Evolutionary conservation across 1,284 basidiomycete genomes (phyloP).

Genomic region (Inonotus hispidus): DNA sequence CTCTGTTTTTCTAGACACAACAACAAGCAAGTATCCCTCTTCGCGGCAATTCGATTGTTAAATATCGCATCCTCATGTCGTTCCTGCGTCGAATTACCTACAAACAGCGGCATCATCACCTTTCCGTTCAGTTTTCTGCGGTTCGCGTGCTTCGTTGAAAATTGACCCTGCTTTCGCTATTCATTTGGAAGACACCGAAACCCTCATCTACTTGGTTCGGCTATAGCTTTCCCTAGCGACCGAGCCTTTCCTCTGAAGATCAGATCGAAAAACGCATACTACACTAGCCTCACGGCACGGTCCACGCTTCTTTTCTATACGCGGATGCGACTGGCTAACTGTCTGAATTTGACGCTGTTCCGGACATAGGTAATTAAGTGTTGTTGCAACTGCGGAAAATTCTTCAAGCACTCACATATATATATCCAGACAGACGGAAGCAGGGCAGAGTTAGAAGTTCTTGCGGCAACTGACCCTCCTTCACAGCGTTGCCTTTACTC

Average conservation of each 20-base stretch:
- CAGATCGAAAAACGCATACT: neutral
- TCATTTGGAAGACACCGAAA: constrained; percentile 10
- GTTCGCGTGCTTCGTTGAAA: constrained; percentile 1
- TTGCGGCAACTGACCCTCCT: neutral
- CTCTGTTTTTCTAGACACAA: neutral
- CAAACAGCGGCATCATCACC: neutral
- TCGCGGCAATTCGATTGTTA: neutral
- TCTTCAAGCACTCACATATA: neutral
- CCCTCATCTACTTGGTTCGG: constrained; percentile 6
- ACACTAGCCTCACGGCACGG: neutral
- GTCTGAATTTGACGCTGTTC: neutral
- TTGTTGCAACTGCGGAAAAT: constrained; percentile 9
- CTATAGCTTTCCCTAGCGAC: constrained; percentile 10
- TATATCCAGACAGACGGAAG: constrained; percentile 9
- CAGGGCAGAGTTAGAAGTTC: neutral
- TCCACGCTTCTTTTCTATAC: constrained; percentile 9
- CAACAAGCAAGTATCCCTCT: neutral
- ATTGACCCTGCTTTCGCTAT: constrained; percentile 11
- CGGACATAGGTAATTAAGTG: constrained; percentile 10
- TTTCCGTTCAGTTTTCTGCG: neutral
- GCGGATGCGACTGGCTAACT: constrained; percentile 3
- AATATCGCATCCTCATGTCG: neutral
- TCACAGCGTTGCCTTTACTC: neutral
- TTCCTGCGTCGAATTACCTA: neutral
- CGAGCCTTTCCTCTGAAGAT: constrained; percentile 4